Conservation (phyloP, 2,329 filamentous ascomycete genomes). For the Penicillium capsulatum region DNA sequence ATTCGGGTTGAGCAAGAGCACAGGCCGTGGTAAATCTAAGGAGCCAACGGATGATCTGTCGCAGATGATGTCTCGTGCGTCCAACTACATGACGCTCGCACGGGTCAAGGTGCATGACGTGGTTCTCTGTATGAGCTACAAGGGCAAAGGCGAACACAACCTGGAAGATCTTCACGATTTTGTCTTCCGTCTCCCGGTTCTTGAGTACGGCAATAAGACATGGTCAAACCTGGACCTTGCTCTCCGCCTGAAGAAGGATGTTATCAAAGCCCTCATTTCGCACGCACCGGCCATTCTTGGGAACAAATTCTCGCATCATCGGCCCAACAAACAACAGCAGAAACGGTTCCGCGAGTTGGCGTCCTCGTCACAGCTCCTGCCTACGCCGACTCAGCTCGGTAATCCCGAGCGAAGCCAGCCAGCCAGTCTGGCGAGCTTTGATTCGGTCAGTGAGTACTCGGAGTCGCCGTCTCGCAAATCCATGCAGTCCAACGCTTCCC, state of each 20-base stretch:
- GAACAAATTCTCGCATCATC: conserved; percentile 91
- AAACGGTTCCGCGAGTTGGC: conserved; percentile 76
- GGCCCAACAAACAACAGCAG: conserved; percentile 74
- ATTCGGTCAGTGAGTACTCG: conserved; percentile 38
- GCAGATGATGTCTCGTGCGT: conserved; percentile 93
- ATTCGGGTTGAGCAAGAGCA: conserved; percentile 43
- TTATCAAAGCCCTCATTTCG: conserved; percentile 88
- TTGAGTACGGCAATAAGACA: conserved; percentile 97
- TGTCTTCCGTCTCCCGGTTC: conserved; percentile 87
- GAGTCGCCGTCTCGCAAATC: conserved; percentile 36
- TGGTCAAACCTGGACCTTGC: conserved; percentile 97
- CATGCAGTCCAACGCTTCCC: conserved; percentile 35
- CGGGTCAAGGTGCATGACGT: conserved; percentile 94
- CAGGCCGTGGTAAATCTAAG: conserved; percentile 53
- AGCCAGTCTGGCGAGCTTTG: conserved; percentile 34
- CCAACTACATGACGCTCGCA: conserved; percentile 94
- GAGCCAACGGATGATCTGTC: conserved; percentile 81
- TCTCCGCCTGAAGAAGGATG: conserved; percentile 86
- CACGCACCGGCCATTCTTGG: conserved; percentile 95
- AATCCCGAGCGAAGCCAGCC: conserved; percentile 28
- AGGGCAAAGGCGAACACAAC: conserved; percentile 91
- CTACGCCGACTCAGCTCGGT: conserved; percentile 37
- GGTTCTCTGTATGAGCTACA: conserved; percentile 92
- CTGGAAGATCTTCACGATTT: conserved; percentile 96
- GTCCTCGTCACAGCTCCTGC: conserved; percentile 65